These are phyloP conservation scores for Clonostachys rhizophaga DNA, from an alignment of 2,329 filamentous ascomycete species.

Conservation along the genomic window DNA sequence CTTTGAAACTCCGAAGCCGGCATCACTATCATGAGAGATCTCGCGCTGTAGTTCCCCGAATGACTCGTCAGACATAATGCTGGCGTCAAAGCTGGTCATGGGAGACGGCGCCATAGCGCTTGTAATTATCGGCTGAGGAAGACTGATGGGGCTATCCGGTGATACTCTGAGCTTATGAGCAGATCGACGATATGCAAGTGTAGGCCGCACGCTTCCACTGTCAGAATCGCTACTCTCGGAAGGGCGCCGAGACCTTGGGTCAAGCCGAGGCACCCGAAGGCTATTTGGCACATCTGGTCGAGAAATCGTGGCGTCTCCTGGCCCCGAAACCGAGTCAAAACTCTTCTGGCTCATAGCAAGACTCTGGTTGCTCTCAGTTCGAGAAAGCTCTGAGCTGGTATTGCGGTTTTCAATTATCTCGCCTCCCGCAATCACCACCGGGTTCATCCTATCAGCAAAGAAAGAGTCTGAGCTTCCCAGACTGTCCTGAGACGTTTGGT, in stretches of 20 bases:
- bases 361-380: slow-evolving; percentile 47
- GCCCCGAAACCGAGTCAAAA: slow-evolving; percentile 30
- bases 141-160: slow-evolving; percentile 35
- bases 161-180: slow-evolving; percentile 43
- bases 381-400: slow-evolving; percentile 37
- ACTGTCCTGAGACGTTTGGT: slow-evolving; percentile 46
- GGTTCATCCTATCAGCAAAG: slow-evolving; percentile 57
- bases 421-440: slow-evolving; percentile 62
- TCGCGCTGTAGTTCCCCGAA: slow-evolving; percentile 32
- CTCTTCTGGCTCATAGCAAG: slow-evolving; percentile 31
- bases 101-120: slow-evolving; percentile 37
- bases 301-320: slow-evolving; percentile 2
- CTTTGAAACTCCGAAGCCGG: slow-evolving; percentile 30
- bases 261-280: not conserved
- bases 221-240: slow-evolving; percentile 55
- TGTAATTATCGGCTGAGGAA: slow-evolving; percentile 50
- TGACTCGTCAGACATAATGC: slow-evolving; percentile 53
- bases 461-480: slow-evolving; percentile 49
- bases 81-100: slow-evolving; percentile 52
- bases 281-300: slow-evolving; percentile 7
- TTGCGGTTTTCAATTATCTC: slow-evolving; percentile 59
- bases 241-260: slow-evolving; percentile 28
- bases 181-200: slow-evolving; percentile 50
- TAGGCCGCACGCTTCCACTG: slow-evolving; percentile 38
- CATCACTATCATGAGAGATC: slow-evolving; percentile 18